A percentile compares a stretch with the other conserved stretches of the same genome.
Conservation (phyloP, 805 yeast species). For the Candida suzukii region DNA sequence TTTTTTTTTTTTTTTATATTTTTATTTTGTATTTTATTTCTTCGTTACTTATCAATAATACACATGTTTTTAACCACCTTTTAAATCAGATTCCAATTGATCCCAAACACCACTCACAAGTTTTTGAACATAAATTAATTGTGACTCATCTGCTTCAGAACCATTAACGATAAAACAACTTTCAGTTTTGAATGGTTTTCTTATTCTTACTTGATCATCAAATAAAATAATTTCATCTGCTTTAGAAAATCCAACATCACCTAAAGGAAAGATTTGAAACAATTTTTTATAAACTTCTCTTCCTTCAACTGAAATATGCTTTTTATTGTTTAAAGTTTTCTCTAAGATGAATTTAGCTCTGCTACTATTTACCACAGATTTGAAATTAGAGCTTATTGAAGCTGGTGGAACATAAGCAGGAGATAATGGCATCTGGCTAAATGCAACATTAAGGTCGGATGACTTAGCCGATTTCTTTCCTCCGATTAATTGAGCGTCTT, state of each 20-base stretch:
- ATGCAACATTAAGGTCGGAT: slow-evolving; percentile 15
- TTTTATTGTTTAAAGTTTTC: slow-evolving; percentile 13
- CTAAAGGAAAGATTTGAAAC: slow-evolving; percentile 22
- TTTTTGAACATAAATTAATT: slow-evolving; percentile 31
- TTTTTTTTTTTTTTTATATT: too few species aligned
- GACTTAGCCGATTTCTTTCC: slow-evolving; percentile 21
- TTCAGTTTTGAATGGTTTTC: slow-evolving; percentile 32
- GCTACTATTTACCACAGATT: background rate
- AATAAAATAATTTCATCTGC: slow-evolving; percentile 30
- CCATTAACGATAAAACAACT: slow-evolving; percentile 19
- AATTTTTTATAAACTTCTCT: slow-evolving; percentile 17
- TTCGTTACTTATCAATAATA: background rate
- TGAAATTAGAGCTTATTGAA: background rate
- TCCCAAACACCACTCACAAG: slow-evolving; percentile 45
- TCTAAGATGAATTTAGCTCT: slow-evolving; percentile 12
- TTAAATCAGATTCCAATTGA: slow-evolving; percentile 34
- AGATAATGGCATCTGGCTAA: slow-evolving; percentile 9
- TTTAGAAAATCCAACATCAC: slow-evolving; percentile 26
- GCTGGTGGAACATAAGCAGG: slow-evolving; percentile 9
- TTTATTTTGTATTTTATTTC: background rate
- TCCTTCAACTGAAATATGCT: slow-evolving; percentile 19
- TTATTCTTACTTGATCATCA: slow-evolving; percentile 28
- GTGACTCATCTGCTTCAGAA: slow-evolving; percentile 17
- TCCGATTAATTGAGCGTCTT: slow-evolving; percentile 36
- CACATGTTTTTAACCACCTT: slow-evolving; percentile 40